Evolutionary conservation across 208 protist genomes (phyloP), one percentile per base, ranked within the genome.

Genomic region (Crithidia acanthocephali): DNA sequence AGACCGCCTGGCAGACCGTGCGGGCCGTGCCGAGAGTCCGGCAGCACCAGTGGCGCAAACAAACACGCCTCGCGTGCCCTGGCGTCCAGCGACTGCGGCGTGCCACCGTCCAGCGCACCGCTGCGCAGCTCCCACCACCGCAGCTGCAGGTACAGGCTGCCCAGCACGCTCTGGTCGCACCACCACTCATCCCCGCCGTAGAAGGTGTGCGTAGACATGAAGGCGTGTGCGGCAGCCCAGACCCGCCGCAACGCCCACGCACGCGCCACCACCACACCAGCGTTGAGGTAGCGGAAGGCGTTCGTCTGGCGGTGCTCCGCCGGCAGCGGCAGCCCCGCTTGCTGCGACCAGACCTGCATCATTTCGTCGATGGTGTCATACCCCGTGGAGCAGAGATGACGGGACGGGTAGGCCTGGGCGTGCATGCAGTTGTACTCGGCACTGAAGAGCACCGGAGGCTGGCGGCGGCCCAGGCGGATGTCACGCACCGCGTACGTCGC

Each of bases 371-470:
- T 33, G 1, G 11, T 23, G 35, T 68, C 48, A 35, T 68, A 68
- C 4, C 51, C 62, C 2, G 50, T 58, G 7, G 33, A 30, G 50
- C 62, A 68, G 6, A 57, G 32, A 11, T 58, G 47, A 18, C 51
- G 45, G 0, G 22, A 22, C 4, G 47, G 32, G 33, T 68, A 68
- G 33, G 62, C 62, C 51, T 68, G 62, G 7, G 51, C 62, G 48
- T 68, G 62, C 62, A 68, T 68, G 62, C 62, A 68, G 62, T 68
- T 68, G 50, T 44, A 48, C 48, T 68, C 62, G 11, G 62, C 62
- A 25, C 62, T 58, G 45, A 58, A 68, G 13, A 68, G 51, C 51
- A 68, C 62, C 37, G 62, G 62, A 5, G 62, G 62, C 50, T 40
- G 62, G 3, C 62, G 62, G 20, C 51, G 45, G n/a, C 62, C 48